Evolutionary conservation across 2,329 filamentous ascomycete genomes (phyloP).

Genomic region (Endocalyx cinctus): DNA sequence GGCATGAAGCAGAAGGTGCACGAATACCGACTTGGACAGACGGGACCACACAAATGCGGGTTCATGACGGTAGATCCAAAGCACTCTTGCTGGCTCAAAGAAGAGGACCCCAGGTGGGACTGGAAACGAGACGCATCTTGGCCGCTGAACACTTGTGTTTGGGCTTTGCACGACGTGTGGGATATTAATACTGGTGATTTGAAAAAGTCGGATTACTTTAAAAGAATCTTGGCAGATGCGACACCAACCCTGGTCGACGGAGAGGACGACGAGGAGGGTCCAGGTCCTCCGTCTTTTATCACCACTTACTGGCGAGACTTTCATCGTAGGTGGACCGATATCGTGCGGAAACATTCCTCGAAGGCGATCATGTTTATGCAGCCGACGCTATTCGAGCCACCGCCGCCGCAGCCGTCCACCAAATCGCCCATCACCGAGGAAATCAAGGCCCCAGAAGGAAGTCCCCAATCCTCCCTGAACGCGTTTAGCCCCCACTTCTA

Average conservation of each 20-base stretch:
- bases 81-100: constrained; percentile 14
- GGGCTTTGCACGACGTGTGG: constrained; percentile 20
- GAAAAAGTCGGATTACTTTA: constrained; percentile 14
- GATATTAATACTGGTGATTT: constrained; percentile 13
- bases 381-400: constrained; percentile 14
- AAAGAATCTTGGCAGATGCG: constrained; percentile 3
- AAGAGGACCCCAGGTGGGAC: constrained; percentile 16
- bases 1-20: constrained; percentile 13
- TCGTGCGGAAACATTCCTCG: constrained; percentile 9
- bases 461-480: constrained; percentile 9
- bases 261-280: constrained; percentile 8
- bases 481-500: constrained; percentile 21
- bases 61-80: constrained; percentile 9
- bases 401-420: constrained; percentile 9
- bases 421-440: too few relatives aligned
- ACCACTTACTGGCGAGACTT: constrained; percentile 17
- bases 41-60: constrained; percentile 17
- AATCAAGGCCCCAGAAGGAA: too few relatives aligned
- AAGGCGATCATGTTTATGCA: constrained; percentile 14
- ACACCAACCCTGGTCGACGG: too few relatives aligned
- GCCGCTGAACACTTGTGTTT: constrained; percentile 17
- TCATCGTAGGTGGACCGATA: constrained; percentile 11
- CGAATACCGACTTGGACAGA: constrained; percentile 15
- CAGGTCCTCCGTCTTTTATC: constrained; percentile 12
- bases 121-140: constrained; percentile 11